Conservation (phyloP, 2,329 filamentous ascomycete species). For the Celoporthe dispersa region DNA sequence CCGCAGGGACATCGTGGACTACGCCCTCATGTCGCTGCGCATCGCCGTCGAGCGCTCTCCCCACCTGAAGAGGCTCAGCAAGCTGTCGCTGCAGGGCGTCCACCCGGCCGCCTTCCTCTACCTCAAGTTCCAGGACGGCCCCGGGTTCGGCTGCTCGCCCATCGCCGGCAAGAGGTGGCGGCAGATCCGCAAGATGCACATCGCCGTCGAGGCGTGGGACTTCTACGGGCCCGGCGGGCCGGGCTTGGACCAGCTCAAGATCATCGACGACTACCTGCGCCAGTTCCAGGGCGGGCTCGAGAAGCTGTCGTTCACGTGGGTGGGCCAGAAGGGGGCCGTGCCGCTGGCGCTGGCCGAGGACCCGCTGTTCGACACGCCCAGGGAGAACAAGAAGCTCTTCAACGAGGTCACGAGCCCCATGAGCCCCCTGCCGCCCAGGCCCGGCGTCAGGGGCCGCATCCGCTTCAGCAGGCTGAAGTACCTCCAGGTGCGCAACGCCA, state of each 20-base stretch:
- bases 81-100: conserved; percentile 73
- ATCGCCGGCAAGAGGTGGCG: conserved; percentile 74
- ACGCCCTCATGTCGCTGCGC: conserved; percentile 83
- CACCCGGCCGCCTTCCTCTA: conserved; percentile 79
- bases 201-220: conserved; percentile 74
- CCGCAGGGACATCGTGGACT: conserved; percentile 80
- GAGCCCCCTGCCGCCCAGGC: conserved; percentile 61
- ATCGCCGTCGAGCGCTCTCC: conserved; percentile 79
- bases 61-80: conserved; percentile 62
- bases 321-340: conserved; percentile 73
- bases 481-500: conserved; percentile 73
- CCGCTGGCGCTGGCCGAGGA: conserved; percentile 71
- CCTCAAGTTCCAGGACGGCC: conserved; percentile 65
- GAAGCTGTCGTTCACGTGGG: conserved; percentile 78
- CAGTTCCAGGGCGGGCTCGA: conserved; percentile 69
- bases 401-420: conserved; percentile 68
- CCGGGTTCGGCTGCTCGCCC: conserved; percentile 76
- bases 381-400: conserved; percentile 61
- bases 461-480: conserved; percentile 69
- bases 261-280: conserved; percentile 81
- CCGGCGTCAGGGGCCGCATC: conserved; percentile 57
- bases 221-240: conserved; percentile 59
- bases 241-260: conserved; percentile 72
- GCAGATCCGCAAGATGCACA: conserved; percentile 74
- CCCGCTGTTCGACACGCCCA: conserved; percentile 65